phyloP scores from a whole-genome alignment of 768 basidiomycete genomes.

The Phallus indusiatus region DNA sequence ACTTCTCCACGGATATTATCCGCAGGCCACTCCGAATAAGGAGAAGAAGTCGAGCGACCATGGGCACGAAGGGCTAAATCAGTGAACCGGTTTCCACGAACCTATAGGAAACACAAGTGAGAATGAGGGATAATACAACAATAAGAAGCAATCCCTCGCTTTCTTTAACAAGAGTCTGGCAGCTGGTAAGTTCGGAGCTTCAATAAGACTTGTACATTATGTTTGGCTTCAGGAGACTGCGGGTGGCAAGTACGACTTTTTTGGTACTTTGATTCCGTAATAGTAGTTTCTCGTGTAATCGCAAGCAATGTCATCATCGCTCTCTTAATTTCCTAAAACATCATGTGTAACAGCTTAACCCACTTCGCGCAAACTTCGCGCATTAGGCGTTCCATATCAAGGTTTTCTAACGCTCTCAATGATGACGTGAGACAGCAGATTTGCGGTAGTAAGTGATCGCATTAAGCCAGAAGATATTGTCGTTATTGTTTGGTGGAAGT shows the following conservation, averaged over 20 bases:
- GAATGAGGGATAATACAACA: neutral
- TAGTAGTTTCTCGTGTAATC: constrained; percentile 88
- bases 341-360: constrained; percentile 88
- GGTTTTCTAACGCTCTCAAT: constrained; percentile 97
- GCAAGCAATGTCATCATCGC: constrained; percentile 91
- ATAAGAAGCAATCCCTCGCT: constrained; percentile 34
- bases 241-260: constrained; percentile 91
- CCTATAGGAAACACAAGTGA: constrained; percentile 36
- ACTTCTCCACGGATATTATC: no score
- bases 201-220: constrained; percentile 81
- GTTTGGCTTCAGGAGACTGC: constrained; percentile 77
- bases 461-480: constrained; percentile 91
- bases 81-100: constrained; percentile 91
- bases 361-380: no score
- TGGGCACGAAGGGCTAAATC: constrained; percentile 63
- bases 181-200: constrained; percentile 57
- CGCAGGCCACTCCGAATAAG: constrained; percentile 28
- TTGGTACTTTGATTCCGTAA: constrained; percentile 95
- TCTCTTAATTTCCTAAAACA: constrained; percentile 87
- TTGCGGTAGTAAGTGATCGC: constrained; percentile 92
- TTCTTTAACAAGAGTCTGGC: constrained; percentile 73
- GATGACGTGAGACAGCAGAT: constrained; percentile 89
- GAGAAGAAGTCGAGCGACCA: constrained; percentile 39
- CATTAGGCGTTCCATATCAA: constrained; percentile 96
- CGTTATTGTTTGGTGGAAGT: constrained; percentile 90